Base-by-base conservation (phyloP, 2,329 filamentous ascomycete genomes). In the Diaporthe sp. region DNA sequence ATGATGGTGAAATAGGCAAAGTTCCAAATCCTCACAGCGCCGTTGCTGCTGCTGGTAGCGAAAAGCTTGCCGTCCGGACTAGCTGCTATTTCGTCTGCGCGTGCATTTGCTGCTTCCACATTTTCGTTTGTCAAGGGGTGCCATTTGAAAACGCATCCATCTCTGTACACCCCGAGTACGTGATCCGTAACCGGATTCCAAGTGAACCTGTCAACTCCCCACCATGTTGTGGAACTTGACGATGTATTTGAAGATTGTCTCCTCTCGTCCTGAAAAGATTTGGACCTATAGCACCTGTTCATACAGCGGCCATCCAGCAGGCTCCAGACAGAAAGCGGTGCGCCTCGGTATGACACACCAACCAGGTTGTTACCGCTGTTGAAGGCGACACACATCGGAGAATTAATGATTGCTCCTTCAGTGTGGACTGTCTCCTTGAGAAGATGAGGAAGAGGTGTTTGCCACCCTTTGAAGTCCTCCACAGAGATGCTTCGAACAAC, bases 21-120 rank as follows among this genome's bases (percentile, higher is more conserved):
- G 19, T 37, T 31, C 37, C 39, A 71, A n/a, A 71, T 49, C 37
- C 44, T 59, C 17, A 58, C 51, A 25, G 53, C 39, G 15, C 68
- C 68, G 3, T 59, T 44, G 37, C 51, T 42, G 51, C 44, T 42
- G 25, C 68, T 59, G 3, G 51, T 71, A 5, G 57, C 68, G 22
- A 71, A 42, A 12, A 71, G 12, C 7, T 34, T 42, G 15, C 68
- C 68, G 42, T 71, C 34, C 25, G 49, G 68, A n/a, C 68, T 71
- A 15, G 37, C 39, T 39, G 51, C 51, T 28, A 71, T 71, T 22
- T 70, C 67, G 31, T 37, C 39, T n/a, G 67, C 49, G 0, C 31
- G 31, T 2, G 53, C 67, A 55, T 57, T 70, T 2, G 17, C 12
- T 4, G 31, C 67, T 17, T 70, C 49, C 31, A 55, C 49, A 17